Evolutionary conservation across 768 basidiomycete species (phyloP).

Genomic region (Cystobasidium onofrii): DNA sequence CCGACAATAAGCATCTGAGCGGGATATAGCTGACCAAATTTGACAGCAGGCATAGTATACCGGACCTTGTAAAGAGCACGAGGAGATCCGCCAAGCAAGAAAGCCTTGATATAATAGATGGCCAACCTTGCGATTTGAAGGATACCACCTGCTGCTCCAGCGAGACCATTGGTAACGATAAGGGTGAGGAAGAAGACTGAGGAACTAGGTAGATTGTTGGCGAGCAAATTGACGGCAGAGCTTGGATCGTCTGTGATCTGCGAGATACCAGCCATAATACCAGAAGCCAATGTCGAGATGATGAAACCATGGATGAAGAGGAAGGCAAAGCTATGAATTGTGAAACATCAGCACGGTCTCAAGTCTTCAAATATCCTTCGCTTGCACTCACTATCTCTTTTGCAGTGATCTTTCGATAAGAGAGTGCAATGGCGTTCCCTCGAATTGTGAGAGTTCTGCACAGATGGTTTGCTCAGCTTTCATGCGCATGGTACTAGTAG

Average conservation of each 20-base stretch:
- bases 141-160: conserved; percentile 54
- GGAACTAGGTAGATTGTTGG: conserved; percentile 66
- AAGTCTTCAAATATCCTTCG: neutral
- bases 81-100: conserved; percentile 79
- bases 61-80: conserved; percentile 76
- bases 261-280: conserved; percentile 65
- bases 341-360: neutral
- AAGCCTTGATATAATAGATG: conserved; percentile 83
- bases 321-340: conserved; percentile 61
- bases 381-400: conserved; percentile 62
- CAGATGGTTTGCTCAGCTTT: neutral
- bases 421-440: conserved; percentile 79
- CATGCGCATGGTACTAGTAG: neutral
- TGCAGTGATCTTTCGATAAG: conserved; percentile 82
- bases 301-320: conserved; percentile 88
- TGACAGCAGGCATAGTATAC: conserved; percentile 59
- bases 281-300: conserved; percentile 56
- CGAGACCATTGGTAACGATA: conserved; percentile 48
- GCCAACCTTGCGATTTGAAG: conserved; percentile 61
- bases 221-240: conserved; percentile 62
- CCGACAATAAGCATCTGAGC: conserved; percentile 58
- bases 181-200: conserved; percentile 89
- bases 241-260: conserved; percentile 56
- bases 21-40: conserved; percentile 68
- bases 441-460: conserved; percentile 64